Base-by-base conservation (phyloP, 176 grass and related monocot species). In the Ampelocalamus luodianensis region DNA sequence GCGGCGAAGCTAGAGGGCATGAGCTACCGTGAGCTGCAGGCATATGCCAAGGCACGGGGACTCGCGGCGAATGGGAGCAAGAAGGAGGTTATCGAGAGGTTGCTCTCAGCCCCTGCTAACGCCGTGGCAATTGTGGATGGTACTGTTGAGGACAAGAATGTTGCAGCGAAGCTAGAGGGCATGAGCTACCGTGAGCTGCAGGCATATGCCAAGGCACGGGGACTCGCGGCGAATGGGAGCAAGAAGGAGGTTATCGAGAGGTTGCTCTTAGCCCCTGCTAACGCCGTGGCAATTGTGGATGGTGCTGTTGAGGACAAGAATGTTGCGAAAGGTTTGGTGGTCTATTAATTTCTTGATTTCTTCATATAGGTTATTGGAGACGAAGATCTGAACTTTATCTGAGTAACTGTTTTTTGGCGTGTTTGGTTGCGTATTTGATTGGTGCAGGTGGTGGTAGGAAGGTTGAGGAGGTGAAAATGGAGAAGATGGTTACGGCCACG, bases 401-500 rank as follows among this genome's bases (percentile, higher is more conserved):
- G 38, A 18, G n/a, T 22, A 67, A 70, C 16, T 39, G 54, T 44
- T 73, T 14, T 34, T 74, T 83, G 59, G 76, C n/a, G 17, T 20
- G 39, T 8, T 45, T 18, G 26, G 32, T 49, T 79, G 46, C 17
- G 23, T 43, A 32, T 66, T 66, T 66, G 48, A 26, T 65, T 59
- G 20, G 4, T 72, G 51, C 68, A 90, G 92, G 50, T 71, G 87
- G 56, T 89, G 68, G 72, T 82, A 79, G 34, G 56, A 68, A 85
- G 63, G 83, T 63, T 79, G 82, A 92, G 32, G 90, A 91, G 54
- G 71, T 77, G 76, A 90, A 87, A 89, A 90, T 83, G 74, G 92
- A 95, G 77, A 98, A 89, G 88, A 82, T 95, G 50, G 80, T 98
- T 67, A 98, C 79, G 26, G 85, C 89, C 73, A 98, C 80, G 23